Evolutionary conservation across 345 rosid genomes (phyloP).

Genomic region (Microthlaspi erraticum): DNA sequence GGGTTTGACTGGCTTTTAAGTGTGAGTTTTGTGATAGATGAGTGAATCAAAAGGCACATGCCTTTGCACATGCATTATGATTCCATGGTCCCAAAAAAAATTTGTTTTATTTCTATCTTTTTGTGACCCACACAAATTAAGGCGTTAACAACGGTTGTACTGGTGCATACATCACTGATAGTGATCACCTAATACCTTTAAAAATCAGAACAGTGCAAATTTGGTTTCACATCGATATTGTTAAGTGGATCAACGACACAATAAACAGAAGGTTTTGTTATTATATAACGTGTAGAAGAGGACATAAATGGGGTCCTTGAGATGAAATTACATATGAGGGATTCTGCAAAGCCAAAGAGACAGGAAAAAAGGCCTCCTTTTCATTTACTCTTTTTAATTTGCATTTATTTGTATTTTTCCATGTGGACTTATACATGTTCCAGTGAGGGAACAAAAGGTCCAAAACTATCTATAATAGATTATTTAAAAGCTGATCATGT

Average conservation of each 20-base stretch:
- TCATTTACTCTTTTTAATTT: constrained; percentile 27
- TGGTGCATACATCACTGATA: constrained; percentile 24
- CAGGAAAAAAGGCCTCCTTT: constrained; percentile 11
- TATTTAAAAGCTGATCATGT: constrained; percentile 13
- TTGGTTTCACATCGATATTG: constrained; percentile 35
- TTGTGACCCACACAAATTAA: constrained; percentile 25
- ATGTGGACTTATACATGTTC: constrained; percentile 30
- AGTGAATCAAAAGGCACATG: constrained; percentile 48
- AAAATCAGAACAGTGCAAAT: constrained; percentile 33
- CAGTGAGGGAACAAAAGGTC: not conserved
- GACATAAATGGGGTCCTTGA: constrained; percentile 39
- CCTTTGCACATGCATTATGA: constrained; percentile 50
- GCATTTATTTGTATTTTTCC: constrained; percentile 32
- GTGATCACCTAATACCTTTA: constrained; percentile 23
- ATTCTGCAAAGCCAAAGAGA: constrained; percentile 38
- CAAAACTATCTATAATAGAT: not conserved
- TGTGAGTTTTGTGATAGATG: constrained; percentile 33
- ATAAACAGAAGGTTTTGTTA: constrained; percentile 30
- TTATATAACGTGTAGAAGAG: constrained; percentile 29
- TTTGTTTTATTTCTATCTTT: not conserved
- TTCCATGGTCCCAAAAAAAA: constrained; percentile 43
- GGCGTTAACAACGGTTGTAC: constrained; percentile 35
- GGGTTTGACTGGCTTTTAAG: constrained; percentile 41
- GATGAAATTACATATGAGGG: constrained; percentile 30
- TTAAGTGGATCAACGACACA: constrained; percentile 28